These are phyloP conservation scores for Comarum palustre DNA, from an alignment of 306 rosid genomes.

Conservation along the genomic window DNA sequence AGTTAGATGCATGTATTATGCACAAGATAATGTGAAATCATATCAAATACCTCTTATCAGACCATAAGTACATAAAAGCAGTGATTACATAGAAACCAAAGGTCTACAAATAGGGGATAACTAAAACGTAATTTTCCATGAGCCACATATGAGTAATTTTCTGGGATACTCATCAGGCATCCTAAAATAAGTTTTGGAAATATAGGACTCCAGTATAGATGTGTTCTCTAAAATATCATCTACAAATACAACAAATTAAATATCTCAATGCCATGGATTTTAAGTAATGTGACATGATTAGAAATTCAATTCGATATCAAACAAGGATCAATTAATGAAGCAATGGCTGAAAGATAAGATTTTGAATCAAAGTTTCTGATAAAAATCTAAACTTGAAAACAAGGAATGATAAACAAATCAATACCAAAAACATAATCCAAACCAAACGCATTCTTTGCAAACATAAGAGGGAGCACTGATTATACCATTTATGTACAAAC, in stretches of 20 bases:
- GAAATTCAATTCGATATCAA: too few species aligned
- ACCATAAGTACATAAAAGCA: background rate
- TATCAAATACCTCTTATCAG: background rate
- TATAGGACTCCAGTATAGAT: background rate
- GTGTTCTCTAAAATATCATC: background rate
- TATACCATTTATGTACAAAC: constrained; percentile 19
- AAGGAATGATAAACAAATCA: too few species aligned
- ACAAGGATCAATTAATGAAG: too few species aligned
- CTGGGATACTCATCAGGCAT: background rate
- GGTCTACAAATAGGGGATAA: background rate
- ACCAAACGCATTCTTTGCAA: too few species aligned
- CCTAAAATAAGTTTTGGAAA: background rate
- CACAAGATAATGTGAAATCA: background rate
- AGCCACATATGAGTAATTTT: too few species aligned
- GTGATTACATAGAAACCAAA: background rate
- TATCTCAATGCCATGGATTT: background rate
- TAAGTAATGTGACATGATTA: background rate
- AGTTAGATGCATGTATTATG: background rate
- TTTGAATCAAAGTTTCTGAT: too few species aligned
- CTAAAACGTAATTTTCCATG: too few species aligned
- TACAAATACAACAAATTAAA: background rate
- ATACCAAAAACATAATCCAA: too few species aligned
- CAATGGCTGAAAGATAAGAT: too few species aligned
- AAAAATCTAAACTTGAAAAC: too few species aligned
- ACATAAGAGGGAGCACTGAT: constrained; percentile 1